Evolutionary conservation across 164 flowering plant species (phyloP).

Genomic region (Amborella trichopoda): DNA sequence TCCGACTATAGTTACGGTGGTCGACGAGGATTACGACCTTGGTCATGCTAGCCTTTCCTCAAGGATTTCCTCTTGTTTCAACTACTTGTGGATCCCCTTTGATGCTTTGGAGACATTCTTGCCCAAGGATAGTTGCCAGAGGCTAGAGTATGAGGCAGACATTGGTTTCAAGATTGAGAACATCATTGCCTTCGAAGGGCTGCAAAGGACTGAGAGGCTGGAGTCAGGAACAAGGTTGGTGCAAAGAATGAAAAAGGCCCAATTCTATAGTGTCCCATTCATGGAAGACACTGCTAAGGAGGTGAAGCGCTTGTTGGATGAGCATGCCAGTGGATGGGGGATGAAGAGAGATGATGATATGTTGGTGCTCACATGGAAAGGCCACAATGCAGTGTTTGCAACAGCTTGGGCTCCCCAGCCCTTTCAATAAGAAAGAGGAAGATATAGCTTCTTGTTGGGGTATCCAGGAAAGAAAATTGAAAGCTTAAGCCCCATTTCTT

Average conservation of each 20-base stretch:
- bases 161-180: conserved; percentile 65
- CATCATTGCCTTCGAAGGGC: conserved; percentile 53
- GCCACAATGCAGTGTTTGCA: conserved; percentile 67
- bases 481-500: too few species aligned
- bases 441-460: too few species aligned
- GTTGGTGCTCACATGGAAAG: conserved; percentile 80
- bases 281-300: conserved; percentile 49
- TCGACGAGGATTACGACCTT: conserved; percentile 62
- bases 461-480: too few species aligned
- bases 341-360: conserved; percentile 75
- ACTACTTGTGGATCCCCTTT: conserved; percentile 75
- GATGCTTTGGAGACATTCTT: conserved; percentile 71
- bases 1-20: conserved; percentile 36
- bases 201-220: conserved; percentile 49
- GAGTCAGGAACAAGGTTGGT: conserved; percentile 31
- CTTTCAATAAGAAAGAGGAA: too few species aligned
- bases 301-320: conserved; percentile 50
- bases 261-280: conserved; percentile 33
- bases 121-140: conserved; percentile 52
- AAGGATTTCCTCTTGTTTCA: conserved; percentile 49
- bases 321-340: conserved; percentile 89
- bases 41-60: conserved; percentile 38
- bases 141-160: conserved; percentile 58
- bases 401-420: conserved; percentile 76
- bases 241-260: conserved; percentile 34